Evolutionary conservation across 345 rosid species (phyloP).

Genomic region (Mallotus nudiflorus): DNA sequence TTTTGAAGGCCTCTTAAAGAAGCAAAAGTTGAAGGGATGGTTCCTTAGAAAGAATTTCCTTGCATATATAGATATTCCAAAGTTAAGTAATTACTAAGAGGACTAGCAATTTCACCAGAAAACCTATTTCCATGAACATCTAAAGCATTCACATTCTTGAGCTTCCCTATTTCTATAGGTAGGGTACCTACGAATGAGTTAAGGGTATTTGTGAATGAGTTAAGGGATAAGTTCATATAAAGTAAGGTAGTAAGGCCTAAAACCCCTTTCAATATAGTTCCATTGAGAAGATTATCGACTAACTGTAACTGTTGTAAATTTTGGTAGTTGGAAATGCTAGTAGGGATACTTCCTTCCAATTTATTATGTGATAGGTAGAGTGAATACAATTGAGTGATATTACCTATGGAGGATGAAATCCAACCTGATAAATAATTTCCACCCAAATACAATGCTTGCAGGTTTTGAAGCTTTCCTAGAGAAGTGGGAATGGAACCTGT

Average conservation of each 20-base stretch:
- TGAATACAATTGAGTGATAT: conserved; percentile 2
- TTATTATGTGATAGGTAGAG: conserved; percentile 3
- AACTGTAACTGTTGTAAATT: conserved; percentile 1
- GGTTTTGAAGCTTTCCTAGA: conserved; percentile 16
- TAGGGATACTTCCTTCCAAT: neutral
- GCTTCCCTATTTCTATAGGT: conserved; percentile 8
- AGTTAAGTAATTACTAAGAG: conserved; percentile 7
- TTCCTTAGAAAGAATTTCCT: conserved; percentile 20
- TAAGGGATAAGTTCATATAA: neutral
- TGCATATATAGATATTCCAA: conserved; percentile 14
- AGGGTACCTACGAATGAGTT: no score
- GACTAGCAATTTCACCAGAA: conserved; percentile 10
- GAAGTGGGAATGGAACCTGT: conserved; percentile 10
- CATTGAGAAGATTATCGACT: conserved; percentile 5
- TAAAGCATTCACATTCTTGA: conserved; percentile 2
- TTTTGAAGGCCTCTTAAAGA: conserved; percentile 7
- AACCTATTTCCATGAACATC: conserved; percentile 12
- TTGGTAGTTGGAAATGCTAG: neutral
- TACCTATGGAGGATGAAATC: no score
- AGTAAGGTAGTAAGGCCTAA: neutral
- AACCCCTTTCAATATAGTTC: conserved; percentile 5
- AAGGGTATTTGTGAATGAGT: neutral
- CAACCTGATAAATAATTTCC: conserved; percentile 7
- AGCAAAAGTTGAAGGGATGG: conserved; percentile 12
- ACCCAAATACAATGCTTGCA: conserved; percentile 10